Evolutionary conservation across 371 early-diverging fungal species (phyloP).

Genomic region (Mucor piriformis): DNA sequence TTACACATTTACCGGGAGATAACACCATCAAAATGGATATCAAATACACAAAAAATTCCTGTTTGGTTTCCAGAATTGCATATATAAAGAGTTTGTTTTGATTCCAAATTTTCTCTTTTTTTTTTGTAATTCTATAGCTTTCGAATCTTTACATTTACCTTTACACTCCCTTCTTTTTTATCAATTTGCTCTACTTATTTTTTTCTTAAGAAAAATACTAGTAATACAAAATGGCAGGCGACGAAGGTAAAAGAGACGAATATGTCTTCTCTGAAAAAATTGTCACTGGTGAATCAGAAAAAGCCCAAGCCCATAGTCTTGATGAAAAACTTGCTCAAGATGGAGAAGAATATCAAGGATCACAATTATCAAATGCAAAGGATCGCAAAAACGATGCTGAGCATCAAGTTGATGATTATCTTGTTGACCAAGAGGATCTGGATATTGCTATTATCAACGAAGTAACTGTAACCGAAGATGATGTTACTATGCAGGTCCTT

Average conservation of each 20-base stretch:
- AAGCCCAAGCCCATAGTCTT: not conserved
- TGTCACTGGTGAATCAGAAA: not conserved
- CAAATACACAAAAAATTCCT: too few species aligned
- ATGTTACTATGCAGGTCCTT: conserved; percentile 25
- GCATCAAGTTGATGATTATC: not conserved
- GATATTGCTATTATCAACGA: conserved; percentile 42
- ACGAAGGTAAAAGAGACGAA: not conserved
- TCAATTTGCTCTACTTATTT: too few species aligned
- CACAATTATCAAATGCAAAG: not conserved
- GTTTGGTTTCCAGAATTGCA: too few species aligned
- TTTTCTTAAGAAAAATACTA: too few species aligned
- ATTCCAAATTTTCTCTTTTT: too few species aligned
- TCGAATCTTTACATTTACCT: too few species aligned
- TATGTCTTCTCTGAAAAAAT: conserved; percentile 1
- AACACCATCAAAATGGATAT: too few species aligned
- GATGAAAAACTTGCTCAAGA: conserved; percentile 1
- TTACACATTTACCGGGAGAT: too few species aligned
- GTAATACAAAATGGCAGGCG: not conserved
- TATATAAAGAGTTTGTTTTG: too few species aligned
- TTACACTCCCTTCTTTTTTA: too few species aligned
- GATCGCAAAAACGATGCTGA: not conserved
- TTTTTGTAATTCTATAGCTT: too few species aligned
- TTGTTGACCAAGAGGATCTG: conserved; percentile 12
- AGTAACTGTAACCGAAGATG: conserved; percentile 37
- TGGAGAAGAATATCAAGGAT: not conserved